Evolutionary conservation across 73 alveolate species (phyloP).

Genomic region (Paramecium sonneborni): DNA sequence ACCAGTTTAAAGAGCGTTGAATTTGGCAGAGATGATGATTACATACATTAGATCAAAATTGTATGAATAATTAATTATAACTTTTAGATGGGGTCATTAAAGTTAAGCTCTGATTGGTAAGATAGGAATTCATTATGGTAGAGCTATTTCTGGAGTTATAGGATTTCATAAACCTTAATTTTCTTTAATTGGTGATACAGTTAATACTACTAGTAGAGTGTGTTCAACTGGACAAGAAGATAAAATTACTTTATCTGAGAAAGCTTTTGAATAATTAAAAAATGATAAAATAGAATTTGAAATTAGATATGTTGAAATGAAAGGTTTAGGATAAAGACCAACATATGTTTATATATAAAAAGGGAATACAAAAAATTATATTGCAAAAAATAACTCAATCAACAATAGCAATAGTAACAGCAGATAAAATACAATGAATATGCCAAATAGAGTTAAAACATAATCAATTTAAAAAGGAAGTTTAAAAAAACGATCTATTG

Average conservation of each 20-base stretch:
- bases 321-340: conserved; percentile 34
- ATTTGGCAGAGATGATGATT: conserved; percentile 18
- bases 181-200: conserved; percentile 65
- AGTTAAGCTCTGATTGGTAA: conserved; percentile 15
- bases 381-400: not conserved
- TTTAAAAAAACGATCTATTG: not conserved
- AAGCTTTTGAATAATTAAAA: conserved; percentile 48
- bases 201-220: conserved; percentile 61
- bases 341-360: not conserved
- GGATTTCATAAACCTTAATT: conserved; percentile 64
- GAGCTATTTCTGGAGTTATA: conserved; percentile 63
- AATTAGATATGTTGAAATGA: conserved; percentile 22
- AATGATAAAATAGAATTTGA: conserved; percentile 2
- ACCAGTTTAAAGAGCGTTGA: conserved; percentile 61
- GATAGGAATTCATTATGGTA: conserved; percentile 59
- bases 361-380: not conserved
- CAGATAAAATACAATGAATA: not conserved
- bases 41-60: not conserved
- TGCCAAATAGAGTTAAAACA: not conserved
- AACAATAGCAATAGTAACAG: not conserved
- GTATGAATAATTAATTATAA: not conserved
- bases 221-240: conserved; percentile 61
- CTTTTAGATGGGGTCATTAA: conserved; percentile 34
- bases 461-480: not conserved
- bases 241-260: conserved; percentile 35